phyloP scores from a whole-genome alignment of 306 rosid species.

The Sophora flavescens region DNA sequence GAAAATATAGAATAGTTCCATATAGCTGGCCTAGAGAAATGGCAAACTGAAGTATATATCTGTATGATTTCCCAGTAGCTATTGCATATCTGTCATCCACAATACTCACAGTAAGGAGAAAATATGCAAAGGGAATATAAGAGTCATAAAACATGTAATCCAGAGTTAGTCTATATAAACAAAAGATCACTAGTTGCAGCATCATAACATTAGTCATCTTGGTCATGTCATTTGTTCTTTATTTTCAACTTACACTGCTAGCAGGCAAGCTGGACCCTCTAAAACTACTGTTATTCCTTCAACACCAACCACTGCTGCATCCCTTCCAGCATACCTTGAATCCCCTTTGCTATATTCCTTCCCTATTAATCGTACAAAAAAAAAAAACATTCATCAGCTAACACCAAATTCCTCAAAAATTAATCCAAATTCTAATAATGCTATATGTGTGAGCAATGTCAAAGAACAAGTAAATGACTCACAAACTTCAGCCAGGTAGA shows the following conservation, averaged over 20 bases:
- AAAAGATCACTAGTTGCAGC: neutral
- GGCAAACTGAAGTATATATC: constrained; percentile 85
- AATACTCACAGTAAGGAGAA: neutral
- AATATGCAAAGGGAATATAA: neutral
- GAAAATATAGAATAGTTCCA: constrained; percentile 71
- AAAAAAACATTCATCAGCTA: constrained; percentile 16
- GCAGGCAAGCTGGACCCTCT: constrained; percentile 88
- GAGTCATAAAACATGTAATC: neutral
- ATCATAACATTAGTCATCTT: constrained; percentile 16
- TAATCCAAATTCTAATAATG: neutral
- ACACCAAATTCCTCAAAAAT: neutral
- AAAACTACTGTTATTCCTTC: constrained; percentile 82
- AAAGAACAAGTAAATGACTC: constrained; percentile 48
- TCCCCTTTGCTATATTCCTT: constrained; percentile 99
- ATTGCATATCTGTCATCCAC: constrained; percentile 79
- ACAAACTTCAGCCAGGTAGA: constrained; percentile 91
- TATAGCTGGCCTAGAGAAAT: constrained; percentile 89
- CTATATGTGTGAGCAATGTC: neutral
- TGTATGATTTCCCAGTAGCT: constrained; percentile 72
- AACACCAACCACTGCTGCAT: constrained; percentile 71
- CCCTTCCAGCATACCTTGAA: constrained; percentile 87
- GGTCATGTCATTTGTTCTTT: neutral
- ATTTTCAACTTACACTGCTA: constrained; percentile 74
- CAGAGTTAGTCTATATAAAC: neutral
- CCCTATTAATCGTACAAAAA: constrained; percentile 60